Base-by-base conservation (phyloP, 75 land plant genomes). In the Cryptomeria japonica region DNA sequence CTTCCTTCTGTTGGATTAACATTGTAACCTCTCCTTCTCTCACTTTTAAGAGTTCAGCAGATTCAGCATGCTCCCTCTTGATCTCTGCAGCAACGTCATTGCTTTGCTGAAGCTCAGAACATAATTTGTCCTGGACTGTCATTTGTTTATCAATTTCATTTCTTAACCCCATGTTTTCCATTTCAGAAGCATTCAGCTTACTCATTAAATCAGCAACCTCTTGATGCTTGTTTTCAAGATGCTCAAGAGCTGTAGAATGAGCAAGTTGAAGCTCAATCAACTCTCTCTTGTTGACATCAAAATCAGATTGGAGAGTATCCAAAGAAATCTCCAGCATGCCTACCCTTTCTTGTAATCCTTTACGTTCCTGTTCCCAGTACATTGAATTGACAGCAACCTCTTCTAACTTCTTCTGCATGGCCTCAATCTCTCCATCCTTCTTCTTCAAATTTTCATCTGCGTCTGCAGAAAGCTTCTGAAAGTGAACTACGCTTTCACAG, bases 141-240 rank as follows among this genome's bases (percentile, higher is more conserved):
- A 58, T 41, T 25, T 86, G 41, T 46, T 76, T 55, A 55, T 38
- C 44, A 11, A 78, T 49, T 12, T 79, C 37, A 38, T 16, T 41
- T 42, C 41, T 86, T 61, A 94, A 49, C 70, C 39, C 75, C 34
- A 28, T 85, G 88, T 92, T 93, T 68, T 92, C 95, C 32, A 78
- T 49, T 82, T 80, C 84, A 73, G 91, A 58, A 8, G 85, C 61
- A 88, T 87, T 73, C 25, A 84, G 58, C 83, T 55, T 79, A 36
- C 64, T 82, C 34, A 19, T 64, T 37, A 83, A 41, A 18, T 28
- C 79, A 49, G 89, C 83, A 28, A 61, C 38, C 22, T 88, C 88
- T 42, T 68, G 88, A 38, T 72, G 84, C 53, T 93, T 92, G 32
- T 19, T 38, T 31, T 75, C 38, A 44, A 90, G 76, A 34, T 93